phyloP scores from a whole-genome alignment of 2,329 filamentous ascomycete species.

The Lasiodiplodia gonubiensis region DNA sequence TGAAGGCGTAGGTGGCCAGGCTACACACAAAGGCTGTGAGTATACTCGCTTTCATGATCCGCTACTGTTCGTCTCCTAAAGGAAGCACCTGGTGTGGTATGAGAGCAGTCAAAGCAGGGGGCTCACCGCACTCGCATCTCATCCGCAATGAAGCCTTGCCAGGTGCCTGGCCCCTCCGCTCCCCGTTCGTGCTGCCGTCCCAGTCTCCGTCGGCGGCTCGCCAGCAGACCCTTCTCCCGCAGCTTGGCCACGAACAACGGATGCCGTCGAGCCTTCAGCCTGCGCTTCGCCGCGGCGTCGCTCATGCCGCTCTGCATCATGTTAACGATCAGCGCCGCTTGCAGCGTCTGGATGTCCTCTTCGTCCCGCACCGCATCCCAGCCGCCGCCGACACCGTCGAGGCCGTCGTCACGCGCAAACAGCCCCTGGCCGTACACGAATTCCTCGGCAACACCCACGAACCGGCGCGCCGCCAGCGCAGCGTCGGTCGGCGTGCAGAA shows the following conservation, averaged over 20 bases:
- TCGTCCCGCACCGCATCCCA: not conserved
- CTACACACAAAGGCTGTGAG: not conserved
- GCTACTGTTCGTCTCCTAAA: no score
- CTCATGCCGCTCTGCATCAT: slow-evolving; percentile 17
- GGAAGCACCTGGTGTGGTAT: no score
- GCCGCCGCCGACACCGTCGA: no score
- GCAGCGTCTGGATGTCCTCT: slow-evolving; percentile 20
- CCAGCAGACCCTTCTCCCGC: slow-evolving; percentile 13
- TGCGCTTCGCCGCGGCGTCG: slow-evolving; percentile 2
- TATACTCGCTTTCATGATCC: no score
- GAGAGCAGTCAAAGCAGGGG: no score
- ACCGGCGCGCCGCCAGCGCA: not conserved
- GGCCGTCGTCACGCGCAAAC: not conserved
- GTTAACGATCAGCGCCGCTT: slow-evolving; percentile 25
- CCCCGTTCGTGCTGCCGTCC: no score
- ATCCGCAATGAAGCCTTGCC: not conserved
- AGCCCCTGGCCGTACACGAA: not conserved
- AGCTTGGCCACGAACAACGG: slow-evolving; percentile 22
- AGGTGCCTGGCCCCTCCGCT: not conserved
- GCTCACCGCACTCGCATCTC: not conserved
- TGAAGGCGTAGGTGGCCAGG: slow-evolving; percentile 16
- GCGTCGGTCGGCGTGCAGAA: not conserved
- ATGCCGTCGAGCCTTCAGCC: slow-evolving; percentile 18
- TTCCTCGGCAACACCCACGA: not conserved
- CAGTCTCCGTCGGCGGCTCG: not conserved